Percentiles rank a stretch among this genome's conserved stretches.
Evolutionary conservation across 164 flowering plant species (phyloP).

Genomic region (Magnolia changhungtana): DNA sequence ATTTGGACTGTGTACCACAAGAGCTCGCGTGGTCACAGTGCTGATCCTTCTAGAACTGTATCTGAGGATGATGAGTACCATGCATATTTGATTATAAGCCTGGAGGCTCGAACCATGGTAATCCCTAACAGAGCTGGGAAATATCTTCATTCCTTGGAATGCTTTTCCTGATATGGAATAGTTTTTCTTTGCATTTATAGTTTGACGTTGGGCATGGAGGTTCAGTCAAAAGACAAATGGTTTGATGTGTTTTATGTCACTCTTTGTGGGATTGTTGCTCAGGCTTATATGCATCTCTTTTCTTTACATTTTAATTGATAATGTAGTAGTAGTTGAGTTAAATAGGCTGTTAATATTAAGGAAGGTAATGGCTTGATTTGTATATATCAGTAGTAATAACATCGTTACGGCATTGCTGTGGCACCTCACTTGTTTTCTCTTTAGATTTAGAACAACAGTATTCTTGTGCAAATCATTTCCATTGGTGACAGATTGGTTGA

Average conservation of each 20-base stretch:
- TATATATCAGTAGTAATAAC: not conserved
- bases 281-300: not conserved
- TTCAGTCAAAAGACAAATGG: no score
- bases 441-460: no score
- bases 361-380: not conserved
- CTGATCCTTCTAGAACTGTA: constrained; percentile 55
- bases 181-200: no score
- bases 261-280: not conserved
- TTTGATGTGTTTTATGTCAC: not conserved
- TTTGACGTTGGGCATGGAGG: no score
- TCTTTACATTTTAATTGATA: no score
- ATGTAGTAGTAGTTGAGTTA: no score
- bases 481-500: no score
- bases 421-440: no score
- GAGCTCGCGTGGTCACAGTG: constrained; percentile 58
- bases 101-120: constrained; percentile 97
- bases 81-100: constrained; percentile 91
- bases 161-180: not conserved
- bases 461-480: no score
- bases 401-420: no score
- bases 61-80: constrained; percentile 89
- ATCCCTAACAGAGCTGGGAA: not conserved
- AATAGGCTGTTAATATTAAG: not conserved
- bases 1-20: constrained; percentile 99
- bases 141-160: not conserved